Conservation (phyloP, 2,329 filamentous ascomycete genomes). For the Nannizziopsis barbatae region DNA sequence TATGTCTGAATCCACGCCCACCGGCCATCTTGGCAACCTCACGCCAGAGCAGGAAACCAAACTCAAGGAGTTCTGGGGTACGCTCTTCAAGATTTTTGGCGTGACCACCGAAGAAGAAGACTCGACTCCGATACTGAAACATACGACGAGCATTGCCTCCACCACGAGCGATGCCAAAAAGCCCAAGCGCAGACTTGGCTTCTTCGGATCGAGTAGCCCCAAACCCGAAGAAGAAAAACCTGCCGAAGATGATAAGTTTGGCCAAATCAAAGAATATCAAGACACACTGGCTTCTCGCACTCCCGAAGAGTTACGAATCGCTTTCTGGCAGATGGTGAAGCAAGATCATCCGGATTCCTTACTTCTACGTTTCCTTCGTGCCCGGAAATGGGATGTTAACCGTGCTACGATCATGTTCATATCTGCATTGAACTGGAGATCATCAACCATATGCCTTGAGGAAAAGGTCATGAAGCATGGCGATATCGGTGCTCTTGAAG, state of each 20-base stretch:
- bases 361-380: conserved; percentile 68
- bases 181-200: conserved; percentile 61
- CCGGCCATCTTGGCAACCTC: conserved; percentile 70
- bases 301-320: conserved; percentile 65
- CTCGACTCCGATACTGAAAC: conserved; percentile 8
- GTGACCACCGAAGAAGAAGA: conserved; percentile 42
- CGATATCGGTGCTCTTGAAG: conserved; percentile 55
- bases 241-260: conserved; percentile 77
- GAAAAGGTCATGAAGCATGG: conserved; percentile 72
- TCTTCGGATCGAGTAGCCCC: conserved; percentile 50
- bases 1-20: conserved; percentile 25
- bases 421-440: conserved; percentile 85
- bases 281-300: conserved; percentile 65
- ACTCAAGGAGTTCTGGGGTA: conserved; percentile 73
- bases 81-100: conserved; percentile 62
- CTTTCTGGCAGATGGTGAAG: conserved; percentile 92
- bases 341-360: conserved; percentile 86
- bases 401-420: conserved; percentile 90
- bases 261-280: conserved; percentile 74
- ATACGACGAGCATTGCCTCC: conserved; percentile 16
- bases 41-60: conserved; percentile 84
- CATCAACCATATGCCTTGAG: conserved; percentile 74
- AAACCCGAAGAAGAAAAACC: conserved; percentile 25
- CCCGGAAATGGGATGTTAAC: conserved; percentile 92
- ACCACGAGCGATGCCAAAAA: conserved; percentile 44